Base-by-base conservation (phyloP, 2,329 filamentous ascomycete species). In the Pseudocercospora vitis region DNA sequence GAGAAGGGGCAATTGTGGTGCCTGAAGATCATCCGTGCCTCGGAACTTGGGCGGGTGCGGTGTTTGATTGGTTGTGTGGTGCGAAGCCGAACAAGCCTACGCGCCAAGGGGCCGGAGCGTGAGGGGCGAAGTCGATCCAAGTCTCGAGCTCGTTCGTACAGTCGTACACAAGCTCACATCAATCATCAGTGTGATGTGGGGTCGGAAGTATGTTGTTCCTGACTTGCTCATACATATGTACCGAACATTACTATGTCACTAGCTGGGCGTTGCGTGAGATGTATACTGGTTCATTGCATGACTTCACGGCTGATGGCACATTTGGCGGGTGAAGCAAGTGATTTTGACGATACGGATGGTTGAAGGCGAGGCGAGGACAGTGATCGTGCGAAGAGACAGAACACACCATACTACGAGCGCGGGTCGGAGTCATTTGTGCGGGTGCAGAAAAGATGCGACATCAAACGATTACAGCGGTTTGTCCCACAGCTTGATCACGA, bases 401-500 rank as follows among this genome's bases (percentile, higher is more conserved):
- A n/a, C n/a, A n/a, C n/a, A n/a, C n/a, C n/a, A n/a, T n/a, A n/a
- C n/a, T n/a, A n/a, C n/a, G n/a, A n/a, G n/a, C n/a, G n/a, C n/a
- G n/a, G n/a, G n/a, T n/a, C n/a, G n/a, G n/a, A n/a, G n/a, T n/a
- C n/a, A n/a, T n/a, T n/a, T n/a, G n/a, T n/a, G n/a, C n/a, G n/a
- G n/a, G n/a, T n/a, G n/a, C n/a, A n/a, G n/a, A n/a, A n/a, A n/a
- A n/a, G n/a, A n/a, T n/a, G n/a, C n/a, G n/a, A n/a, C n/a, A n/a
- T n/a, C n/a, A n/a, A n/a, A n/a, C n/a, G n/a, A n/a, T n/a, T n/a
- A n/a, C n/a, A n/a, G n/a, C 37, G 8, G 19, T n/a, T 11, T 42
- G 18, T 26, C 12, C 18, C 21, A 12, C 9, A 12, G 21, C 7
- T 12, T 26, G 16, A 18, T 70, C 58, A 79, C n/a, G 78, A 81